Conservation (phyloP, 2,329 filamentous ascomycete genomes). For the Grosmannia huntii region DNA sequence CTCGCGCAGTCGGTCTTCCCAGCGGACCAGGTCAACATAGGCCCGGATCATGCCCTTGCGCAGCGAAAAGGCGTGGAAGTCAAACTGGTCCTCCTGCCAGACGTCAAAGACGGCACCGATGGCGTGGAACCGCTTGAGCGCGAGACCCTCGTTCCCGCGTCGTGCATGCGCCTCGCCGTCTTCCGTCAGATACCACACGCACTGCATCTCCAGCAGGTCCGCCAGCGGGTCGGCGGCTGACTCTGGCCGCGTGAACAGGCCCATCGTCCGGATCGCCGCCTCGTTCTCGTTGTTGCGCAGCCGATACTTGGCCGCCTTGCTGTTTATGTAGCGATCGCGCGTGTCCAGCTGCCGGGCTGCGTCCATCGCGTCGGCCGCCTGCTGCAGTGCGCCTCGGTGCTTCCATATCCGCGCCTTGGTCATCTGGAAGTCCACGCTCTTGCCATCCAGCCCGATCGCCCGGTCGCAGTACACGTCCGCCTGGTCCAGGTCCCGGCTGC, state of each 20-base stretch:
- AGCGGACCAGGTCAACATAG: conserved; percentile 91
- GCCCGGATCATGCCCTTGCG: conserved; percentile 90
- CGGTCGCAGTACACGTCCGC: conserved; percentile 74
- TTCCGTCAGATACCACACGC: conserved; percentile 91
- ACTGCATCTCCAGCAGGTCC: conserved; percentile 96
- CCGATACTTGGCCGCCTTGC: conserved; percentile 94
- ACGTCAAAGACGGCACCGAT: conserved; percentile 89
- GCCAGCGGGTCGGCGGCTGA: conserved; percentile 75
- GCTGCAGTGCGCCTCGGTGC: conserved; percentile 66
- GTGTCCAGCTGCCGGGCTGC: conserved; percentile 72
- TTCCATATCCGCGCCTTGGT: conserved; percentile 93
- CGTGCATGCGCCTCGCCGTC: conserved; percentile 83
- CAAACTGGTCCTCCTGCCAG: conserved; percentile 97
- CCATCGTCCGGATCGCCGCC: conserved; percentile 74
- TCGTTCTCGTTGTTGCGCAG: conserved; percentile 86
- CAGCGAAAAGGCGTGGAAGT: conserved; percentile 97
- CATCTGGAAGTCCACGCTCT: conserved; percentile 85
- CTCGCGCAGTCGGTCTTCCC: conserved; percentile 84
- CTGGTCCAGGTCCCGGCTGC: conserved; percentile 72
- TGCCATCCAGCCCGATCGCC: conserved; percentile 65
- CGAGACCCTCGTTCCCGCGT: conserved; percentile 69
- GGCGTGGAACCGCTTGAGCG: conserved; percentile 82
- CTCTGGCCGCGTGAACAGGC: conserved; percentile 87
- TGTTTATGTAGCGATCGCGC: conserved; percentile 95
- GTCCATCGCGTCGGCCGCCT: conserved; percentile 81